These are phyloP conservation scores for Parathielavia hyrcaniae DNA, from an alignment of 495 filamentous ascomycete genomes.

Conservation along the genomic window DNA sequence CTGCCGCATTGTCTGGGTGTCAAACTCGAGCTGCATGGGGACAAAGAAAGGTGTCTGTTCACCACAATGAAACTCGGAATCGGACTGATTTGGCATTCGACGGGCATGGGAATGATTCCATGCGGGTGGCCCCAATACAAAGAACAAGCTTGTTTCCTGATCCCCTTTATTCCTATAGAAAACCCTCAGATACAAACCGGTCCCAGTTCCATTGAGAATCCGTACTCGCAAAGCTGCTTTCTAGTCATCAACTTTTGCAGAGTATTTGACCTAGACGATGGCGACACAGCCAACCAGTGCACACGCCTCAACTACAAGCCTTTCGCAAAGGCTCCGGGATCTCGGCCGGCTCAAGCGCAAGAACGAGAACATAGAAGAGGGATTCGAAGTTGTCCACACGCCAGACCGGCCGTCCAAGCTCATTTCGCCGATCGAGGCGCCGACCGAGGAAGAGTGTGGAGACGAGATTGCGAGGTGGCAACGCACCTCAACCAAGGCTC, in stretches of 20 bases:
- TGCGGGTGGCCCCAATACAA: neutral
- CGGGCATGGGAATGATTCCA: neutral
- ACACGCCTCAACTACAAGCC: neutral
- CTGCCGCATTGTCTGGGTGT: constrained; percentile 8
- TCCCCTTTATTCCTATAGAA: constrained; percentile 5
- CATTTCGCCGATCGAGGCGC: constrained; percentile 18
- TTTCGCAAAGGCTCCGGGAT: constrained; percentile 24
- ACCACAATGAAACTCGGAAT: constrained; percentile 4
- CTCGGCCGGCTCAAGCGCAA: constrained; percentile 13
- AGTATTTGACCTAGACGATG: neutral
- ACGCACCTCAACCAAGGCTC: neutral
- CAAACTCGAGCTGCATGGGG: neutral
- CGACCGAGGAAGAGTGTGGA: constrained; percentile 28
- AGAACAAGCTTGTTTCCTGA: constrained; percentile 3
- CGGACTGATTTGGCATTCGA: neutral
- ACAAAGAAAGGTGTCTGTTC: constrained; percentile 10
- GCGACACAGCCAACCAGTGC: neutral
- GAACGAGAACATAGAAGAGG: constrained; percentile 9
- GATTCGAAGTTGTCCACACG: constrained; percentile 27
- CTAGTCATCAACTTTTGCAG: neutral
- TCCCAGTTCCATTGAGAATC: neutral
- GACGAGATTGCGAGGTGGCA: constrained; percentile 27
- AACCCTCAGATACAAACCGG: neutral
- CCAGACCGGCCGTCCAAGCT: constrained; percentile 24
- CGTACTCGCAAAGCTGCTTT: neutral